Conservation (phyloP, 129 eudicot genomes). For the Glebionis coronaria region DNA sequence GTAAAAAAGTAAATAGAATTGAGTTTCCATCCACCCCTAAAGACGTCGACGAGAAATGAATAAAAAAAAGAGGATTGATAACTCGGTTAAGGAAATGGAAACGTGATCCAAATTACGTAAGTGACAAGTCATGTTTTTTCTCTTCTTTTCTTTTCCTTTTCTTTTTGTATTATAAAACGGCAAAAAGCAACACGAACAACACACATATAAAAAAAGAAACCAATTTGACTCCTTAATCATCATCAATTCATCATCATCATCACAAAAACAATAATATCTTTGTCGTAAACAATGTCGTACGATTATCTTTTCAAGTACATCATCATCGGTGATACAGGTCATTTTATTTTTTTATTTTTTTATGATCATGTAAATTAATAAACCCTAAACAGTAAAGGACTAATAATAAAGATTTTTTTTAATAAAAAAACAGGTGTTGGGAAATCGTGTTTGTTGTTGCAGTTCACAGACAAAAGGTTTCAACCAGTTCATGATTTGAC, state of each 20-base stretch:
- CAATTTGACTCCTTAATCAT: neutral
- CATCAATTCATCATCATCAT: neutral
- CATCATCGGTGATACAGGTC: slow-evolving; percentile 89
- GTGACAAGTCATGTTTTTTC: neutral
- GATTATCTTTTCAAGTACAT: slow-evolving; percentile 94
- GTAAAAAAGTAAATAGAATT: too few relatives aligned
- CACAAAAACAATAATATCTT: neutral
- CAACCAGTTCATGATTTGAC: slow-evolving; percentile 91
- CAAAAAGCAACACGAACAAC: neutral
- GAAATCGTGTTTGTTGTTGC: slow-evolving; percentile 81
- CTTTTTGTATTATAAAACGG: too few relatives aligned
- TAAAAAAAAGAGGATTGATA: neutral
- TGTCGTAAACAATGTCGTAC: slow-evolving; percentile 58
- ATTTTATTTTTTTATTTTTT: neutral
- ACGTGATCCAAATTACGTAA: neutral
- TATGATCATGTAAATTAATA: slow-evolving; percentile 7
- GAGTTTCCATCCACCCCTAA: too few relatives aligned
- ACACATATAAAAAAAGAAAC: neutral
- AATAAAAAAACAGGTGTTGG: slow-evolving; percentile 63
- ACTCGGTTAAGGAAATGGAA: neutral
- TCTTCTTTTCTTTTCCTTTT: too few relatives aligned
- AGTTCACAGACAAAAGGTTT: slow-evolving; percentile 91
- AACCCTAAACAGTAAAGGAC: slow-evolving; percentile 24
- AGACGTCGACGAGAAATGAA: too few relatives aligned
- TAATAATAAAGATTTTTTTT: neutral